Base-by-base conservation (phyloP, 1,139 yeast species). In the Groenewaldozyma auringiensis region DNA sequence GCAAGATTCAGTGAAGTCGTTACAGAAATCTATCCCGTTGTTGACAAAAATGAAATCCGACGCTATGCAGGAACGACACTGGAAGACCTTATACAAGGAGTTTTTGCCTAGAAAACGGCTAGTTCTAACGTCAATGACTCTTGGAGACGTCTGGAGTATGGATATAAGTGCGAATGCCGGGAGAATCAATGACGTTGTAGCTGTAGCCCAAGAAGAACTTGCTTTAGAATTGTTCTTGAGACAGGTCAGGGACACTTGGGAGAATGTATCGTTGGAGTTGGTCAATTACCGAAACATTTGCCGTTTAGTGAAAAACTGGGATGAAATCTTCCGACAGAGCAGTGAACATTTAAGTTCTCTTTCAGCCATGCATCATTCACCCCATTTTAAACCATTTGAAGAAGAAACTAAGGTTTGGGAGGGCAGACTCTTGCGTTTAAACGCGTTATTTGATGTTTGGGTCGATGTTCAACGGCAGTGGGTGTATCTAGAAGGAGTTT, bases 391-490 rank as follows among this genome's bases (percentile, higher is more conserved):
- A 13, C 70, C 72, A 1, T 86, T 87, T 61, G 87, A 82, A 49
- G 77, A 75, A 45, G 79, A 75, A 17, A 75, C 81, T 0, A 51
- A 64, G 3, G 69, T 68, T 1, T 69, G 87, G 69, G 89, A 83
- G 52, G 69, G 67, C 1, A 76, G 71, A 49, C 61, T 92, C 32
- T 76, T 74, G 44, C 59, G 64, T 0, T 56, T 87, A 1, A 74
- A 72, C 45, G 65, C 69, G 1, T 59, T 85, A 2, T 69, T 86
- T 40, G 88, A 81, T 54, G 59, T 66, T 0, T 88, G 96, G 94
- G 72, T 83, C 37, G 95, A 86, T 41, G 86, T 81, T 1, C 97
- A 92, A 61, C 69, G 83, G n/a, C 87, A 83, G 56, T 89, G 95
- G 95, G 78, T 86, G 1, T 87, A 89, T 57, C 70, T 89, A 18